Evolutionary conservation across 2,329 filamentous ascomycete genomes (phyloP), one percentile per base, ranked within the genome.

Genomic region (Diplodia corticola): DNA sequence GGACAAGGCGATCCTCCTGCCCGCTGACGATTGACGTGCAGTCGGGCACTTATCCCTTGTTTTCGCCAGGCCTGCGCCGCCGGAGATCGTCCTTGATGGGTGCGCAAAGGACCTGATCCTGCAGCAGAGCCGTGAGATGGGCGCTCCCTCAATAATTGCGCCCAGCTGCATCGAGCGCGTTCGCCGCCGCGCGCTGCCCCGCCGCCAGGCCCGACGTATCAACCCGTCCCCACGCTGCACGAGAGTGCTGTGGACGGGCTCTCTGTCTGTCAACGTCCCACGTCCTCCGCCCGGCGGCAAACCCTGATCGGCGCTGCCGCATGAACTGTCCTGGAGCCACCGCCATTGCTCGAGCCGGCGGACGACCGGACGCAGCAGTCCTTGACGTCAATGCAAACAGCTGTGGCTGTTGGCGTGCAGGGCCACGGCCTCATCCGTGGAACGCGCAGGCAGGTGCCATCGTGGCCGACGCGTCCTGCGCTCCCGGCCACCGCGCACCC

Each of bases 241-340:
- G 33, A 22, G 35, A 44, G 33, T 33, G 53, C 33, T 3, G 22
- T 10, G 55, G 9, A 17, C 10, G 6, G 24, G 37, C 30, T 15
- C 24, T 13, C 24, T 30, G 37, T n/a, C n/a, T n/a, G n/a, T n/a
- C n/a, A n/a, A n/a, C n/a, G n/a, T n/a, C 24, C 55, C 15, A 30
- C 37, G 37, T 26, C 37, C 13, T 40, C 15, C 17, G 44, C 22
- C 33, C 60, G 46, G 61, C 61, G 61, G 61, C 61, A 64, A 64
- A 64, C 61, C 61, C 61, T 64, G 61, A 64, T 64, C 61, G 55
- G 61, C 61, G 22, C 49, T 46, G 50, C 49, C 50, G 61, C 61
- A 64, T 64, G 61, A 64, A 64, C 61, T 55, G 44, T 54, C 50
- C 26, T 33, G 17, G 44, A 55, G 61, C 55, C 55, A 60, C 40